A percentile compares a stretch with the other conserved stretches of the same genome.
These are phyloP conservation scores for Aulographum hederae DNA, from an alignment of 2,329 filamentous ascomycete species.

Conservation along the genomic window DNA sequence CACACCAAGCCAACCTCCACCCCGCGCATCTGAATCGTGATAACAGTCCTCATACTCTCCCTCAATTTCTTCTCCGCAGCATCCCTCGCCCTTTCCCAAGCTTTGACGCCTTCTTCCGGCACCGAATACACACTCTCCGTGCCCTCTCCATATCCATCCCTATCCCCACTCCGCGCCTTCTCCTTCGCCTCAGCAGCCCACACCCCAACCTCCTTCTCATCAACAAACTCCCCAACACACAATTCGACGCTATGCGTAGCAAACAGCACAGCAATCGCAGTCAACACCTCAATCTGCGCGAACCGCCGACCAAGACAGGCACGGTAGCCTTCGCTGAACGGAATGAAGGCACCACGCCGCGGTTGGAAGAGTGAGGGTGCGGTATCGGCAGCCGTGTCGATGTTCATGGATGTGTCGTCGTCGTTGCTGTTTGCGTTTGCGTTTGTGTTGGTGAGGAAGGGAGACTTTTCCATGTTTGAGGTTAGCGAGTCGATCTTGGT, in stretches of 20 bases:
- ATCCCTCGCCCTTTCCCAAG: no score
- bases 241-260: slow-evolving; percentile 48
- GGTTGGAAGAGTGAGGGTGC: slow-evolving; percentile 42
- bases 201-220: slow-evolving; percentile 20
- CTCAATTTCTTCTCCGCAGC: slow-evolving; percentile 21
- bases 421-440: slow-evolving; percentile 20
- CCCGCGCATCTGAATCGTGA: slow-evolving; percentile 52
- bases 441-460: slow-evolving; percentile 7
- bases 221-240: slow-evolving; percentile 33
- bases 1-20: slow-evolving; percentile 47
- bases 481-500: no score
- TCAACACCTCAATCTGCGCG: slow-evolving; percentile 37
- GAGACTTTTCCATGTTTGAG: slow-evolving; percentile 1
- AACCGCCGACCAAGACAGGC: slow-evolving; percentile 37
- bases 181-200: slow-evolving; percentile 35
- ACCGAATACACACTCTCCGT: no score
- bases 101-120: no score
- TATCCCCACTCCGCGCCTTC: slow-evolving; percentile 31
- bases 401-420: slow-evolving; percentile 35
- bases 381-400: slow-evolving; percentile 41
- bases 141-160: no score
- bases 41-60: slow-evolving; percentile 37
- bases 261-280: slow-evolving; percentile 33
- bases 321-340: slow-evolving; percentile 36
- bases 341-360: slow-evolving; percentile 31